Conservation (phyloP, 768 basidiomycete species). For the Pleurotus pulmonarius region DNA sequence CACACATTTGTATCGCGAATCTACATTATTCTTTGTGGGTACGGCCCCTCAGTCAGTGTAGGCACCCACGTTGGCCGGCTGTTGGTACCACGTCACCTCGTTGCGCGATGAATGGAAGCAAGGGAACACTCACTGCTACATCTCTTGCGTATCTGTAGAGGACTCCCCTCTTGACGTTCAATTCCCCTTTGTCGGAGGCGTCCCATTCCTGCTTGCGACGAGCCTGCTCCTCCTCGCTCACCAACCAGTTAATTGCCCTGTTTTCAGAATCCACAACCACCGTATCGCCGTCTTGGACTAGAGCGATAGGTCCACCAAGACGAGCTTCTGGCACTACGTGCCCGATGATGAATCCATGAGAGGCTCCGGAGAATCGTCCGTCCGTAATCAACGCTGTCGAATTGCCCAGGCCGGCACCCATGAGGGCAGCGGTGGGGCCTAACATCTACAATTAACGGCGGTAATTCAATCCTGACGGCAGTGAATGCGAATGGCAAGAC, state of each 20-base stretch:
- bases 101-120: conserved; percentile 3
- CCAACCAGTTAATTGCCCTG: conserved; percentile 68
- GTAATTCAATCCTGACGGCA: too few relatives aligned
- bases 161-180: conserved; percentile 72
- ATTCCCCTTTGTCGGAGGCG: conserved; percentile 53
- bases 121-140: conserved; percentile 64
- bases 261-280: conserved; percentile 70
- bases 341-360: conserved; percentile 50
- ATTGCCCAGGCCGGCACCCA: conserved; percentile 77
- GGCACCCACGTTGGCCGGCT: conserved; percentile 82
- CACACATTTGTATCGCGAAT: background rate
- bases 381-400: conserved; percentile 85
- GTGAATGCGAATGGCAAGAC: background rate
- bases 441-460: background rate
- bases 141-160: conserved; percentile 81
- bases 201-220: conserved; percentile 66
- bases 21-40: background rate
- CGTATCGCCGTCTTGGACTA: conserved; percentile 78
- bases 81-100: conserved; percentile 5
- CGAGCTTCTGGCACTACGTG: conserved; percentile 62
- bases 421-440: conserved; percentile 81
- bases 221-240: conserved; percentile 62
- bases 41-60: conserved; percentile 63
- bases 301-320: conserved; percentile 83
- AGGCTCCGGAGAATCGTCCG: conserved; percentile 86